Percentiles rank a stretch among this genome's conserved stretches.
Evolutionary conservation across 2,329 filamentous ascomycete genomes (phyloP).

Genomic region (Stachybotrys elegans): DNA sequence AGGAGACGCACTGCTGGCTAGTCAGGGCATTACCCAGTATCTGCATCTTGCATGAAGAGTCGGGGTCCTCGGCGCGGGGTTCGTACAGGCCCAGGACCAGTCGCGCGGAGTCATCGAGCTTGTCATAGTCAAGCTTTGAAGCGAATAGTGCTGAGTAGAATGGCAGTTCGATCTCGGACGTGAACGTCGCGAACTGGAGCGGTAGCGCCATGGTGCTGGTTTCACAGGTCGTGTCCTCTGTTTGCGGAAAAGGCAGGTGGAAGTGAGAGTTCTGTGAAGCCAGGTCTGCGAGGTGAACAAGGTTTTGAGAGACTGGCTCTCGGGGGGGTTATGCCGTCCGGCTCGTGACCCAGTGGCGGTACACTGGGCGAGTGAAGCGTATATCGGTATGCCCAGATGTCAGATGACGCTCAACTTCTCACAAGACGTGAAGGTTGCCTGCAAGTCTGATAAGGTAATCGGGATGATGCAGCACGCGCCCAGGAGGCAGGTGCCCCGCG

Average conservation of each 20-base stretch:
- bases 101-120: conserved; percentile 88
- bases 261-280: too few relatives aligned
- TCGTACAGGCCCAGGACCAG: conserved; percentile 86
- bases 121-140: conserved; percentile 94
- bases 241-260: too few relatives aligned
- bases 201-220: conserved; percentile 41
- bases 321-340: too few relatives aligned
- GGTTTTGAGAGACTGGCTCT: too few relatives aligned
- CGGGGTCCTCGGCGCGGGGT: conserved; percentile 67
- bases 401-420: too few relatives aligned
- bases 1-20: conserved; percentile 65
- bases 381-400: too few relatives aligned
- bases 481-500: conserved; percentile 17
- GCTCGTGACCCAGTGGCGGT: too few relatives aligned
- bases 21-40: conserved; percentile 83
- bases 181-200: conserved; percentile 77
- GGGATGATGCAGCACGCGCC: not conserved
- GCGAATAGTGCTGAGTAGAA: conserved; percentile 93
- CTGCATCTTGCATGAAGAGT: conserved; percentile 82
- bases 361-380: too few relatives aligned
- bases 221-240: too few relatives aligned
- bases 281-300: too few relatives aligned
- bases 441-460: not conserved
- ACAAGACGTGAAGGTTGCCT: too few relatives aligned
- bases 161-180: conserved; percentile 88